Base-by-base conservation (phyloP, 441 rosid species). In the Populus hybrid region DNA sequence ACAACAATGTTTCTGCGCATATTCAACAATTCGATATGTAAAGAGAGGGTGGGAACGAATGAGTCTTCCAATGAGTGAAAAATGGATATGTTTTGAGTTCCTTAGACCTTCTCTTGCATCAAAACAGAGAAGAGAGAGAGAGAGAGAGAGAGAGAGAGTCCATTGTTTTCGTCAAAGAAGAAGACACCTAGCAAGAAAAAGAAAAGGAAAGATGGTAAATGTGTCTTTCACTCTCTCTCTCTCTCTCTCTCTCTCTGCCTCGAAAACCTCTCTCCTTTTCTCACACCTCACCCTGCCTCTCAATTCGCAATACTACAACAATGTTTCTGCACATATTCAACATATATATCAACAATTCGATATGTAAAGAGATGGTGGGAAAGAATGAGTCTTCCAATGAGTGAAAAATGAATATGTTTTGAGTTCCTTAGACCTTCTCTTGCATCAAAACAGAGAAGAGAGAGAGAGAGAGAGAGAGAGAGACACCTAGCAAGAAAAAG, bases 51-150 rank as follows among this genome's bases (percentile, higher is more conserved):
- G 77, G 68, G n/a, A 14, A 73, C 35, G 69, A 6, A 28, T 28
- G 50, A 59, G 79, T 70, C 68, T 70, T 38, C 71, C 70, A 28
- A 76, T 57, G 69, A 35, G n/a, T 34, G 14, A 72, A 72, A 67
- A 38, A 67, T 38, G 74, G 72, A 18, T 63, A 75, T 64, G 61
- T 77, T 78, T 80, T 28, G 35, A 78, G 83, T 84, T 83, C 81
- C 83, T 83, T 76, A 78, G 82, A 75, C 91, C 87, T 89, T 87
- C 46, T 77, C 90, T 83, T 82, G 84, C 70, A 81, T 82, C 92
- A 81, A 84, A 76, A 89, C 83, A 69, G 80, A 82, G 24, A n/a
- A 34, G 36, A 34, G 35, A 34, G 35, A 34, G 36, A 34, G 34
- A 30, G 32, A 8, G 38, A 6, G 8, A 36, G 10, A 74, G 36